Evolutionary conservation across 1,284 basidiomycete species (phyloP), one percentile per base, ranked within the genome.

Genomic region (Boletellus sp.): DNA sequence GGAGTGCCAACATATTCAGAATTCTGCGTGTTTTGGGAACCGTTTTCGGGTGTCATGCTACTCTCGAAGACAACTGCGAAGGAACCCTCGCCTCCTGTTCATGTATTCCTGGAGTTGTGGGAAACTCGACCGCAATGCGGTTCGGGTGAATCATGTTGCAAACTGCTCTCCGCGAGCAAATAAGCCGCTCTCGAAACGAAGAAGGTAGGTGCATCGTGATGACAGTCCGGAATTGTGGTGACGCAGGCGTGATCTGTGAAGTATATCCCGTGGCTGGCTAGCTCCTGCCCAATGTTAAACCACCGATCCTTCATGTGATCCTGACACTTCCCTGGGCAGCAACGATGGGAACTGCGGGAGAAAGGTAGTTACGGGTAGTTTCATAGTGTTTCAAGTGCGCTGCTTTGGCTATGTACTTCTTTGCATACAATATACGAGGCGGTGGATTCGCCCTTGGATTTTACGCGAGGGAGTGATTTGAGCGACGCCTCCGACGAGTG

Each of bases 271-370:
- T 50, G 37, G 5, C 5, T 47, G 18, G 40, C 38, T 8, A 67
- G 40, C 4, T 51, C 54, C n/a, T 5, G 24, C 21, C 40, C 51
- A 22, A 68, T 65, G 19, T 50, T 51, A 4, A 42, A 43, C 63
- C 63, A 68, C 64, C 66, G 68, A 10, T 55, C 51, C 15, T 68
- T 63, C 66, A 67, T 68, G 44, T 38, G 33, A 37, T 43, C 15
- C 30, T 53, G 54, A 41, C 59, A 55, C 53, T 61, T 54, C 44
- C 68, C 66, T 35, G 68, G 44, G 60, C 51, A 10, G 60, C 52
- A 11, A 62, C 57, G 15, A 65, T 42, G 7, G 65, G 66, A 13
- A 63, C 51, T 3, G 30, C 4, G 8, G 40, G 47, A 28, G 50
- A 54, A 8, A 63, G 38, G 8, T 39, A 24, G 18, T 26, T 21